A percentile compares a stretch with the other conserved stretches of the same genome.
Evolutionary conservation across 305 asterid species (phyloP).

Genomic region (Rubia balearica): DNA sequence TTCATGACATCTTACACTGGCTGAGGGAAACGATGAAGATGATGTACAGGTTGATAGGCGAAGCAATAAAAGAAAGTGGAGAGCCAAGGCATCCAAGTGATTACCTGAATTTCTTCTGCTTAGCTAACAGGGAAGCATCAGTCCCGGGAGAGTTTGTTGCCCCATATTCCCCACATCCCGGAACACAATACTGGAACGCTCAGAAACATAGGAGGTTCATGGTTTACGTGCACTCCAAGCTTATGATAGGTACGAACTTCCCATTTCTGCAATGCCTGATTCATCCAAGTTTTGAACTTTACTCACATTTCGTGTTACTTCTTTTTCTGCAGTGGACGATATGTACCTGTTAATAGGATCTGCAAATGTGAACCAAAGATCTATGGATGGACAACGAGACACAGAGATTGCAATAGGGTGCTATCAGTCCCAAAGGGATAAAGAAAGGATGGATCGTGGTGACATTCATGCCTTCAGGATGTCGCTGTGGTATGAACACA

Average conservation of each 20-base stretch:
- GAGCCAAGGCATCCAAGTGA: constrained; percentile 54
- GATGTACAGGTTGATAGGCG: constrained; percentile 68
- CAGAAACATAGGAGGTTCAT: constrained; percentile 79
- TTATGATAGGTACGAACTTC: constrained; percentile 68
- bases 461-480: constrained; percentile 59
- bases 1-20: constrained; percentile 76
- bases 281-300: background rate
- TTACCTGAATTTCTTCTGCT: constrained; percentile 83
- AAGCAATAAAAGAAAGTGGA: constrained; percentile 54
- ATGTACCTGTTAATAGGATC: constrained; percentile 70
- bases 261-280: background rate
- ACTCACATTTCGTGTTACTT: background rate
- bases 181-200: constrained; percentile 60
- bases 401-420: constrained; percentile 91
- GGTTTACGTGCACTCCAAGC: constrained; percentile 90
- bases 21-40: constrained; percentile 78
- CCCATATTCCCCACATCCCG: constrained; percentile 68
- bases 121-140: constrained; percentile 69
- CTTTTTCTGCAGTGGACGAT: constrained; percentile 62
- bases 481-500: constrained; percentile 87
- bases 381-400: constrained; percentile 93
- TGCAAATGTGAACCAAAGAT: constrained; percentile 83
- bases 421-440: constrained; percentile 43
- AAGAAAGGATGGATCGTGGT: constrained; percentile 23
- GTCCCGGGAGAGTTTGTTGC: constrained; percentile 71